These are phyloP conservation scores for Leptomonas pyrrhocoris DNA, from an alignment of 208 protist genomes.

Conservation along the genomic window DNA sequence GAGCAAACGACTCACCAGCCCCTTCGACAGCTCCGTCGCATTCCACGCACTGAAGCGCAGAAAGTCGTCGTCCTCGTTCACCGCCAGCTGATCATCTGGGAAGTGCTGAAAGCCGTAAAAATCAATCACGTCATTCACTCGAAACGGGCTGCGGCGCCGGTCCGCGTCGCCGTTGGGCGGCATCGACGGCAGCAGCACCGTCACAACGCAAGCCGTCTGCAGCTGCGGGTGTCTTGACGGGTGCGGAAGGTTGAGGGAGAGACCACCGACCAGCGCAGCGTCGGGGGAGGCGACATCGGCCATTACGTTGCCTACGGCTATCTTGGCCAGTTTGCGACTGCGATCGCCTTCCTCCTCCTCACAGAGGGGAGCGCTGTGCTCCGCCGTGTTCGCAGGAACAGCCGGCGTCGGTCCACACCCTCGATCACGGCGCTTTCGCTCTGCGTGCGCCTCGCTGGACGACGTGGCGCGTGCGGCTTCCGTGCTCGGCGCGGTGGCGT, in stretches of 20 bases:
- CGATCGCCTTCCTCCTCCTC: constrained; percentile 7
- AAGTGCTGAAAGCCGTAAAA: constrained; percentile 76
- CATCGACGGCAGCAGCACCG: constrained; percentile 17
- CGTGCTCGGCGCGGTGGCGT: neutral
- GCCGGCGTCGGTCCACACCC: neutral
- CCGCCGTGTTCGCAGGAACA: too few species aligned
- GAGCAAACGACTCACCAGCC: constrained; percentile 57
- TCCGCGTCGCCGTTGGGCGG: neutral
- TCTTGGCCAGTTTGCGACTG: neutral
- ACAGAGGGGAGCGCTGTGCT: too few species aligned
- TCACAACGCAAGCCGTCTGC: constrained; percentile 36
- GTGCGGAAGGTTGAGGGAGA: constrained; percentile 38
- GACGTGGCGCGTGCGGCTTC: constrained; percentile 11
- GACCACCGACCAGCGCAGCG: neutral
- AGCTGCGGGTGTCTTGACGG: constrained; percentile 18
- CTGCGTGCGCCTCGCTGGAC: neutral
- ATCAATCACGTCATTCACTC: constrained; percentile 71
- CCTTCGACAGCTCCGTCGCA: constrained; percentile 42
- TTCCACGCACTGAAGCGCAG: constrained; percentile 61
- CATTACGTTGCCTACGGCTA: neutral
- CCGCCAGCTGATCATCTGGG: constrained; percentile 31
- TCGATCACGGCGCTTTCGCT: constrained; percentile 24
- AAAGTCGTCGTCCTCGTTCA: constrained; percentile 46
- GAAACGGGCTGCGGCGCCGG: constrained; percentile 25
- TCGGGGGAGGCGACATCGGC: neutral